Evolutionary conservation across 768 basidiomycete genomes (phyloP).

Genomic region (Termitomyces sp.): DNA sequence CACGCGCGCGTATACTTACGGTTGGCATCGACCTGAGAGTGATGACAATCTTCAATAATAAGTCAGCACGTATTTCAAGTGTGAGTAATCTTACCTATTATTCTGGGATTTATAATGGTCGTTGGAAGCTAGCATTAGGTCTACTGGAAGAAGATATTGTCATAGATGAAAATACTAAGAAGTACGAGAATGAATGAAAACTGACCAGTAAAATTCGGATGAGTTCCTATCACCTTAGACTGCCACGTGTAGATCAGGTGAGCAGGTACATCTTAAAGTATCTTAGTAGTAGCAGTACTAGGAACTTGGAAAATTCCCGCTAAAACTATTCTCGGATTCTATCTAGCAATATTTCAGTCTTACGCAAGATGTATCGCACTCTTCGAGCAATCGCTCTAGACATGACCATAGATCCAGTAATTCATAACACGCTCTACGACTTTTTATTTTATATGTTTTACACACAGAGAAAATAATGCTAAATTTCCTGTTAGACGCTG

Average conservation of each 20-base stretch:
- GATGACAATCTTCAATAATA: slow-evolving; percentile 45
- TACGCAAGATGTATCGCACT: background rate
- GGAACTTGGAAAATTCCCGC: no score
- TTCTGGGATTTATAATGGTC: slow-evolving; percentile 15
- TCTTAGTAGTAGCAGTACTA: no score
- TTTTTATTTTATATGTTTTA: background rate
- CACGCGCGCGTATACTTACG: slow-evolving; percentile 46
- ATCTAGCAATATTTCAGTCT: background rate
- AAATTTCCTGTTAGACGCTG: background rate
- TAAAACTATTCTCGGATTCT: no score
- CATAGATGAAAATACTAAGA: background rate
- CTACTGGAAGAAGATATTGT: background rate
- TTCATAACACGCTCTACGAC: background rate
- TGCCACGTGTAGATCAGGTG: background rate
- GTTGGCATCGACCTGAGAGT: background rate
- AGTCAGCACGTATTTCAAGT: slow-evolving; percentile 59
- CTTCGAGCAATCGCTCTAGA: background rate
- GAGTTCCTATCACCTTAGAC: no score
- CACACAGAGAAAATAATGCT: background rate
- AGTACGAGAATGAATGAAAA: no score
- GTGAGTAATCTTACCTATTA: slow-evolving; percentile 29
- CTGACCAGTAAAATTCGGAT: background rate
- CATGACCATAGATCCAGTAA: background rate
- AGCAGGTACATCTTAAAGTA: background rate
- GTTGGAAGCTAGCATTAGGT: background rate